Evolutionary conservation across 2,329 filamentous ascomycete genomes (phyloP).

Genomic region (Fusarium setosum): DNA sequence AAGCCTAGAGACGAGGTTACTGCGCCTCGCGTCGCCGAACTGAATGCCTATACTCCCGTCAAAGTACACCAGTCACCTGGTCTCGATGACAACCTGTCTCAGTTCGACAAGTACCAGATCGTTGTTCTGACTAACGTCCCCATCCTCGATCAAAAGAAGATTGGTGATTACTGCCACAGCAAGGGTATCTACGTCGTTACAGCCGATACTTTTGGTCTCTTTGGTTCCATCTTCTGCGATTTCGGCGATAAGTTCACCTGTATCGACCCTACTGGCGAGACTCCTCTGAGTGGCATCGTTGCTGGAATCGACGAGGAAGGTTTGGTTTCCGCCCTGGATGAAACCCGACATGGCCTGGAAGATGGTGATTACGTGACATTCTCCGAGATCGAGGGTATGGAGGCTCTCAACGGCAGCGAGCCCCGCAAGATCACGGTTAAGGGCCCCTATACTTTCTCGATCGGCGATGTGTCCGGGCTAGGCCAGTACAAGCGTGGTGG

Average conservation of each 20-base stretch:
- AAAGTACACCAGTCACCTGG: constrained; percentile 75
- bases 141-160: constrained; percentile 81
- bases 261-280: constrained; percentile 91
- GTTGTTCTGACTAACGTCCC: constrained; percentile 90
- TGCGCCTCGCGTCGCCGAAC: constrained; percentile 88
- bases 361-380: constrained; percentile 98
- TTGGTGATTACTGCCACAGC: constrained; percentile 93
- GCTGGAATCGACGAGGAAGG: constrained; percentile 91
- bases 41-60: constrained; percentile 97
- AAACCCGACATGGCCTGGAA: constrained; percentile 93
- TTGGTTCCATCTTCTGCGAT: constrained; percentile 96
- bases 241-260: constrained; percentile 95
- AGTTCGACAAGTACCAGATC: constrained; percentile 91
- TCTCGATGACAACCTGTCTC: constrained; percentile 79
- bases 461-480: constrained; percentile 89
- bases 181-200: constrained; percentile 93
- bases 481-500: constrained; percentile 91
- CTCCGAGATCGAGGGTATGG: constrained; percentile 92
- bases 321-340: constrained; percentile 90
- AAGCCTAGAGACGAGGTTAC: constrained; percentile 91
- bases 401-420: constrained; percentile 82
- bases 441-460: constrained; percentile 96
- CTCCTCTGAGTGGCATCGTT: constrained; percentile 86
- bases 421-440: constrained; percentile 94
- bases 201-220: constrained; percentile 91